These are phyloP conservation scores for Spathaspora passalidarum DNA, from an alignment of 805 yeast genomes.

Conservation along the genomic window DNA sequence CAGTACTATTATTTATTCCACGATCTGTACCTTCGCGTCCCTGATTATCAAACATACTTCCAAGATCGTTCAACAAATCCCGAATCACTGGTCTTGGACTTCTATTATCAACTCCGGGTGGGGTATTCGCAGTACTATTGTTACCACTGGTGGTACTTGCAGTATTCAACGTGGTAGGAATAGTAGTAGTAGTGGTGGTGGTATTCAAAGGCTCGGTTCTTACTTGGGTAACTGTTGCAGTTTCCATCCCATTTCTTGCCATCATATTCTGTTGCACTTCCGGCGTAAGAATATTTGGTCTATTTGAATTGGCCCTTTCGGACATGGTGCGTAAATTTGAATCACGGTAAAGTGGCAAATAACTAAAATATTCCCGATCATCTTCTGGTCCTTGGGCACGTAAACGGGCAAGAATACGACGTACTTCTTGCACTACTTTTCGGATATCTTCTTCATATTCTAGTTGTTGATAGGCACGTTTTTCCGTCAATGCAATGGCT, in stretches of 20 bases:
- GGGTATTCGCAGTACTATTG: neutral
- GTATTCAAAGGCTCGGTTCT: neutral
- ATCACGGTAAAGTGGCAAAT: conserved; percentile 21
- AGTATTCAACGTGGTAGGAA: neutral
- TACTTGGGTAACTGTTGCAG: conserved; percentile 5
- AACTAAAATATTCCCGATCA: conserved; percentile 26
- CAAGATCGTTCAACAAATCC: conserved; percentile 21
- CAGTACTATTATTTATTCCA: neutral
- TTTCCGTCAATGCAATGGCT: conserved; percentile 33
- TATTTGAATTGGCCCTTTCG: conserved; percentile 25
- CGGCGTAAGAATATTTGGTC: conserved; percentile 36
- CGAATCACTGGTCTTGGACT: conserved; percentile 8
- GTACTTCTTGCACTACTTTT: conserved; percentile 19
- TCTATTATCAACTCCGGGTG: neutral
- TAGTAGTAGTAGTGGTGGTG: neutral
- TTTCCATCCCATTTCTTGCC: conserved; percentile 25
- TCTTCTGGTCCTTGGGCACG: conserved; percentile 19
- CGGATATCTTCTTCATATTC: conserved; percentile 23
- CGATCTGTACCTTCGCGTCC: neutral
- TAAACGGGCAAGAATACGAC: conserved; percentile 24
- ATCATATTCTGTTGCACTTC: conserved; percentile 36
- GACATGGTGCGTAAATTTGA: conserved; percentile 24
- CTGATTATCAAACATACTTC: conserved; percentile 16
- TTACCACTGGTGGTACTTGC: neutral
- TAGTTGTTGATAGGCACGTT: conserved; percentile 35